phyloP scores from a whole-genome alignment of 371 early-diverging fungal species.

The Mucor ambiguus region DNA sequence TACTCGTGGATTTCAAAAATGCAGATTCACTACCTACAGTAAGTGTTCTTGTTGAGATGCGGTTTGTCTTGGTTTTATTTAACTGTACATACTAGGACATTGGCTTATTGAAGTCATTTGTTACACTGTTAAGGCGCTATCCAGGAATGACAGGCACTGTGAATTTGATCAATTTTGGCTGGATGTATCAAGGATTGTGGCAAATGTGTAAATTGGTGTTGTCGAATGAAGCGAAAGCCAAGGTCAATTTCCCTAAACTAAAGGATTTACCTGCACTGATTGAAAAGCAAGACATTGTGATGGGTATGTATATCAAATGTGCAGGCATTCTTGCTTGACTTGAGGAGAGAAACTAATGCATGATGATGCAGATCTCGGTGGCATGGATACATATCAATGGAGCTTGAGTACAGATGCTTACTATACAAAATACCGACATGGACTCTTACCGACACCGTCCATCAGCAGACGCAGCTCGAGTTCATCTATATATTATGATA shows the following conservation, averaged over 20 bases:
- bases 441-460: background rate
- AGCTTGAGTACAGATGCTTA: slow-evolving; percentile 16
- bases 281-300: slow-evolving; percentile 28
- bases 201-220: slow-evolving; percentile 50
- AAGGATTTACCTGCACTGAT: slow-evolving; percentile 31
- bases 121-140: slow-evolving; percentile 40
- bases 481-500: slow-evolving; percentile 35
- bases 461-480: slow-evolving; percentile 37
- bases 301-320: slow-evolving; percentile 19
- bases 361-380: slow-evolving; percentile 26
- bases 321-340: background rate
- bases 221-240: slow-evolving; percentile 46
- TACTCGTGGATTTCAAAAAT: slow-evolving; percentile 45
- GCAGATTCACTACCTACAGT: slow-evolving; percentile 41
- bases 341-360: background rate
- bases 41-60: background rate
- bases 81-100: slow-evolving; percentile 31
- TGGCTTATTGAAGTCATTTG: slow-evolving; percentile 30
- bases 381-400: slow-evolving; percentile 29
- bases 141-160: slow-evolving; percentile 44
- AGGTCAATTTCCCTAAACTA: slow-evolving; percentile 38
- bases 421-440: slow-evolving; percentile 17
- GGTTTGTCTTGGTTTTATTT: background rate
- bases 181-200: slow-evolving; percentile 56
- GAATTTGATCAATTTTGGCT: slow-evolving; percentile 46